Evolutionary conservation across 257 asterid species (phyloP).

Genomic region (Osmanthus fragrans): DNA sequence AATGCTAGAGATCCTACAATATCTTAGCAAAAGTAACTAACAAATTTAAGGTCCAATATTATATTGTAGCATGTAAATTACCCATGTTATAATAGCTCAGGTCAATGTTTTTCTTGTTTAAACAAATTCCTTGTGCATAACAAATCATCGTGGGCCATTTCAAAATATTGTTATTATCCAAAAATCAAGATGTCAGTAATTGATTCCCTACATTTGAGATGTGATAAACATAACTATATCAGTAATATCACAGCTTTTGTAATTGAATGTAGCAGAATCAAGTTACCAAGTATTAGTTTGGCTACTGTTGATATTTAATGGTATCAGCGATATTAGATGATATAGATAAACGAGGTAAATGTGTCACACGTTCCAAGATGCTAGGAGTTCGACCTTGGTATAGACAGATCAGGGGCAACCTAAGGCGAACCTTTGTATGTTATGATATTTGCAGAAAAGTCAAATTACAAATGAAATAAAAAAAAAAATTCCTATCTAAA

Average conservation of each 20-base stretch:
- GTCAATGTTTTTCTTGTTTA: neutral
- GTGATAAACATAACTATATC: neutral
- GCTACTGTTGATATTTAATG: too few species aligned
- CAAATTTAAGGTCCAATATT: neutral
- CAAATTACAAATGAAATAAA: neutral
- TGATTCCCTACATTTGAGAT: neutral
- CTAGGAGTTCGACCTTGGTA: too few species aligned
- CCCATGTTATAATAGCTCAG: neutral
- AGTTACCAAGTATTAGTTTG: neutral
- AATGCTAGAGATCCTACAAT: neutral
- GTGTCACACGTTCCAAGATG: too few species aligned
- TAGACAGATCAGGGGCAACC: too few species aligned
- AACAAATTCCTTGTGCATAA: neutral
- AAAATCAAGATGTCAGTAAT: neutral
- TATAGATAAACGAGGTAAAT: too few species aligned
- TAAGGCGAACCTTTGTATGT: too few species aligned
- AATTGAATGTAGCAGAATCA: neutral
- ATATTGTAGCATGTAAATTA: neutral
- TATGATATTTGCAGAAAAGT: too few species aligned
- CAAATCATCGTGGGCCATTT: neutral
- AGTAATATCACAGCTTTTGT: neutral
- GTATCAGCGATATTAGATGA: too few species aligned
- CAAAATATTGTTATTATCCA: neutral
- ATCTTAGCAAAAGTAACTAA: neutral
- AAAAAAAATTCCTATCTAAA: slow-evolving; percentile 8